Evolutionary conservation across 108 stramenopile genomes (phyloP), one percentile per base, ranked within the genome.

Genomic region (Chaetoceros tenuissimus): DNA sequence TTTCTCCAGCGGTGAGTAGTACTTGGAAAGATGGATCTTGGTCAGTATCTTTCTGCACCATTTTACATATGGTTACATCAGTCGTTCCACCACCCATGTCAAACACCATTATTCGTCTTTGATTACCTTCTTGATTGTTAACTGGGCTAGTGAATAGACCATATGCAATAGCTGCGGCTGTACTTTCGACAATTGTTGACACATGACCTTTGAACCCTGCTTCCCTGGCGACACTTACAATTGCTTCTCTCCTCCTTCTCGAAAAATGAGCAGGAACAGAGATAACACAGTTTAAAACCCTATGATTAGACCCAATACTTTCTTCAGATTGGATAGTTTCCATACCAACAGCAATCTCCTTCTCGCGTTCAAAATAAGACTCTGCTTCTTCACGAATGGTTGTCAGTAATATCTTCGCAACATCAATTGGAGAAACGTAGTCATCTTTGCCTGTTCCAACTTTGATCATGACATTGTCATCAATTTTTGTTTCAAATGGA

Each of bases 61-160:
- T 74, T 24, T 29, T 43, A 8, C 80, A 85, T 51, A 92, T 78
- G 1, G 84, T 87, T 2, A 87, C 81, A 78, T 92, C 89, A 2
- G 89, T 87, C 2, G 89, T 92, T 0, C 89, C 89, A 29, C 86
- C 89, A 28, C 89, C 89, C 84, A 87, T 86, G 51, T 92, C 89
- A 53, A 92, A 84, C 1, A 92, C 89, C 55, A 92, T 60, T 47
- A 92, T 80, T 23, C 54, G 74, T 24, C 75, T 75, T 24, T 47
- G 55, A 17, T 24, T 31, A 0, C 60, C 29, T 2, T 30, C 46
- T 0, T 28, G 48, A 55, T 45, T 48, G 10, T 67, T 50, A 28
- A 31, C 8, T 10, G 34, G 34, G 5, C 13, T 40, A 5, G 34
- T 73, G 27, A 84, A 80, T 31, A 92, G 55, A 46, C 89, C 89